These are phyloP conservation scores for Gossypium turneri DNA, from an alignment of 345 rosid species.

Conservation along the genomic window DNA sequence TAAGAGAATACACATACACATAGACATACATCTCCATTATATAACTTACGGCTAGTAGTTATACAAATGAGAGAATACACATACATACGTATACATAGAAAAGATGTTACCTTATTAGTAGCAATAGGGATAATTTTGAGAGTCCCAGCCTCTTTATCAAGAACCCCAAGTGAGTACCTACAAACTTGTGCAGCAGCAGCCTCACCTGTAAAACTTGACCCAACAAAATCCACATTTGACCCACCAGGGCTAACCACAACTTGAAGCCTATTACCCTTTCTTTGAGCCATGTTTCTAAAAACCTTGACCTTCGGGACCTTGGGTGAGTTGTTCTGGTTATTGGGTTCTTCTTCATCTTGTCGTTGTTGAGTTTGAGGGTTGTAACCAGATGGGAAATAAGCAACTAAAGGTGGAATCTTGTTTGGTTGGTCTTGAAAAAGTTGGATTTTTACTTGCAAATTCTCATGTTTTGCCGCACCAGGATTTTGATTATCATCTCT, in stretches of 20 bases:
- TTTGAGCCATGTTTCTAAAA: conserved; percentile 37
- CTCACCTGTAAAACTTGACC: conserved; percentile 64
- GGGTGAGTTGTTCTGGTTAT: conserved; percentile 16
- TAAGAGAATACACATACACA: no score
- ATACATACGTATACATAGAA: background rate
- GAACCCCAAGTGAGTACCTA: conserved; percentile 56
- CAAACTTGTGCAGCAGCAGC: conserved; percentile 56
- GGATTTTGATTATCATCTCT: background rate
- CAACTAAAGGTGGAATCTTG: conserved; percentile 55
- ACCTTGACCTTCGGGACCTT: conserved; percentile 40
- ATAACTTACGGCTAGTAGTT: no score
- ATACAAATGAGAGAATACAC: no score
- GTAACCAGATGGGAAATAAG: conserved; percentile 76
- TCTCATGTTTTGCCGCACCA: background rate
- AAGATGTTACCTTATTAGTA: conserved; percentile 54
- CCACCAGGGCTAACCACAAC: conserved; percentile 66
- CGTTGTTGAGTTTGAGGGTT: conserved; percentile 27
- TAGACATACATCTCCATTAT: no score
- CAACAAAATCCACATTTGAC: conserved; percentile 64
- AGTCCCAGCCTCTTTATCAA: conserved; percentile 59
- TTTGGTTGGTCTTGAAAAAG: conserved; percentile 39
- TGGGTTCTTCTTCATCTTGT: background rate
- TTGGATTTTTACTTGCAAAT: conserved; percentile 33
- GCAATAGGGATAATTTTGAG: conserved; percentile 73
- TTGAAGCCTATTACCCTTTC: conserved; percentile 45